Conservation (phyloP, 2,329 filamentous ascomycete species). For the Tympanopsis confertula region DNA sequence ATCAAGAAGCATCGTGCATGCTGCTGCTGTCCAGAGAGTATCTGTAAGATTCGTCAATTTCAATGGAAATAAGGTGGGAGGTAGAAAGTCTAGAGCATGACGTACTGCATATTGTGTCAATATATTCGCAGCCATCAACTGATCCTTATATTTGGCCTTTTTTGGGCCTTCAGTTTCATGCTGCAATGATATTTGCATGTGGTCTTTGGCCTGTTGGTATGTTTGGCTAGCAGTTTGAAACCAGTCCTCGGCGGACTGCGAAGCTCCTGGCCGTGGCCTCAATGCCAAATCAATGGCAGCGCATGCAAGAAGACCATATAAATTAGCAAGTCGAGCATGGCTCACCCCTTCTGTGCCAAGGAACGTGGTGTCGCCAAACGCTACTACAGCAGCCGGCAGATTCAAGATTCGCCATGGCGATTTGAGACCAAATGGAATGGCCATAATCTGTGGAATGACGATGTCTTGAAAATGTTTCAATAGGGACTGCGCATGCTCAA, state of each 20-base stretch:
- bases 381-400: conserved; percentile 15
- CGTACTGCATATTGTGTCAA: conserved; percentile 13
- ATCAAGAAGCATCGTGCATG: conserved; percentile 21
- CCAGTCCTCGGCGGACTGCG: conserved; percentile 11
- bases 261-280: conserved; percentile 1
- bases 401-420: conserved; percentile 20
- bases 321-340: conserved; percentile 16
- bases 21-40: conserved; percentile 14
- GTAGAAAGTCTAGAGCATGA: no score
- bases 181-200: conserved; percentile 10
- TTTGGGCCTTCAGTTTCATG: background rate
- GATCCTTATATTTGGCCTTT: conserved; percentile 24
- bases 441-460: conserved; percentile 16
- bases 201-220: conserved; percentile 15
- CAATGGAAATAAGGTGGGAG: no score
- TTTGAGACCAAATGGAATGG: conserved; percentile 14
- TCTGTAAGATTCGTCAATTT: background rate
- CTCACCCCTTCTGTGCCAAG: conserved; percentile 9
- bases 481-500: conserved; percentile 10
- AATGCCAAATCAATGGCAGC: conserved; percentile 13
- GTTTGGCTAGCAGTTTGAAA: conserved; percentile 10
- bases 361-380: conserved; percentile 16
- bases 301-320: conserved; percentile 16
- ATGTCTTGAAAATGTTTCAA: conserved; percentile 16
- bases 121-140: conserved; percentile 20